Conservation (phyloP, 441 rosid species). For the Theobroma grandiflorum region DNA sequence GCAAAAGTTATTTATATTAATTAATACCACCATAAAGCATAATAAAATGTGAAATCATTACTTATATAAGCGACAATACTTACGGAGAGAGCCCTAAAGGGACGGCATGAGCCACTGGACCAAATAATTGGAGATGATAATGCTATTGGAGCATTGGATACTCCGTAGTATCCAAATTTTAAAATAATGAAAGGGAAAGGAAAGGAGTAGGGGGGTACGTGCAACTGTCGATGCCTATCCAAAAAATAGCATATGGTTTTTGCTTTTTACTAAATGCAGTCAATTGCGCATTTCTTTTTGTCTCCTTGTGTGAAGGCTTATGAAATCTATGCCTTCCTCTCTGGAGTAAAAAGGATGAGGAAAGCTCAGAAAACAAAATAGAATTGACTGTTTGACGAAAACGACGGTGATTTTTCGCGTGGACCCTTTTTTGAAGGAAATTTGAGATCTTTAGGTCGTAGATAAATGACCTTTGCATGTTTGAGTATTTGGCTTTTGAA, state of each 20-base stretch:
- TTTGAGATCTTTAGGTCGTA: background rate
- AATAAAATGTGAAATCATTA: too few species aligned
- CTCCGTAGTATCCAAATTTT: background rate
- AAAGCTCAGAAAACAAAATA: background rate
- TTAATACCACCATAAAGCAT: too few species aligned
- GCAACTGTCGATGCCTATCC: background rate
- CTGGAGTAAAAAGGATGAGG: background rate
- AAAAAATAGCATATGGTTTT: background rate
- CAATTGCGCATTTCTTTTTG: background rate
- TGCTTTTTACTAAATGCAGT: background rate
- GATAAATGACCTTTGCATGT: background rate
- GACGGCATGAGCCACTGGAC: too few species aligned
- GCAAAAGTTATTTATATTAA: too few species aligned
- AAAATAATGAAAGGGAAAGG: background rate
- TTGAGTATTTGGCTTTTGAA: background rate
- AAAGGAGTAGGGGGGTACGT: background rate
- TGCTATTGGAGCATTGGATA: background rate
- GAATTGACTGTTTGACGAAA: background rate
- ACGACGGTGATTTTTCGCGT: background rate
- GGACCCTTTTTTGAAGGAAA: background rate
- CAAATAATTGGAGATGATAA: too few species aligned
- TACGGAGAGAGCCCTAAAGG: too few species aligned
- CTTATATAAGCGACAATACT: too few species aligned
- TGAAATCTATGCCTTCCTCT: constrained; percentile 11
- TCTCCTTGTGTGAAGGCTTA: background rate